These are phyloP conservation scores for Geranium incanum DNA, from an alignment of 441 rosid species.

Conservation along the genomic window DNA sequence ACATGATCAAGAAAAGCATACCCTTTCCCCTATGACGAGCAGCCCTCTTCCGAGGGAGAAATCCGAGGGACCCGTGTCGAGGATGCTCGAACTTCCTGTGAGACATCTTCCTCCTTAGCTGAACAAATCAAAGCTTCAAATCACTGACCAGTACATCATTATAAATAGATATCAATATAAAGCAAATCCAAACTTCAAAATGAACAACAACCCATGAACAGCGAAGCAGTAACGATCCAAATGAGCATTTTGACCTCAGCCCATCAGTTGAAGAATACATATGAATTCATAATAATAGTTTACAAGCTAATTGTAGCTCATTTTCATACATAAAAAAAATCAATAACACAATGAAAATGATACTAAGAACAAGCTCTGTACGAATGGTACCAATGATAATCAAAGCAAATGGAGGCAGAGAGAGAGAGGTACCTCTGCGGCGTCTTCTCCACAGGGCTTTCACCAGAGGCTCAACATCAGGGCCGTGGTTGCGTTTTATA, in stretches of 20 bases:
- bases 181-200: background rate
- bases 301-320: too few relatives aligned
- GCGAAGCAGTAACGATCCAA: background rate
- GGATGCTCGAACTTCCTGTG: conserved; percentile 51
- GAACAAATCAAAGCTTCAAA: too few relatives aligned
- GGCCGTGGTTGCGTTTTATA: background rate
- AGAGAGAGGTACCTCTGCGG: background rate
- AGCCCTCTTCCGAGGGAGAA: conserved; percentile 87
- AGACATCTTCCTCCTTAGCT: background rate
- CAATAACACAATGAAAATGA: too few relatives aligned
- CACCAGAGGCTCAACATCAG: background rate
- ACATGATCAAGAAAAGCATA: conserved; percentile 10
- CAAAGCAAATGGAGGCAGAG: background rate
- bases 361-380: too few relatives aligned
- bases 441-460: background rate
- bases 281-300: too few relatives aligned
- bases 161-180: too few relatives aligned
- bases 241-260: too few relatives aligned
- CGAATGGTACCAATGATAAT: background rate
- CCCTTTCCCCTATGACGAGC: conserved; percentile 89
- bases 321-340: too few relatives aligned
- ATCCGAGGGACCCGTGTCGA: conserved; percentile 80
- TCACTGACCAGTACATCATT: background rate
- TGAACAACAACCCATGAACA: background rate
- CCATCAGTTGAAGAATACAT: too few relatives aligned